phyloP scores from a whole-genome alignment of 176 grass and related monocot genomes.

The Raddia guianensis region DNA sequence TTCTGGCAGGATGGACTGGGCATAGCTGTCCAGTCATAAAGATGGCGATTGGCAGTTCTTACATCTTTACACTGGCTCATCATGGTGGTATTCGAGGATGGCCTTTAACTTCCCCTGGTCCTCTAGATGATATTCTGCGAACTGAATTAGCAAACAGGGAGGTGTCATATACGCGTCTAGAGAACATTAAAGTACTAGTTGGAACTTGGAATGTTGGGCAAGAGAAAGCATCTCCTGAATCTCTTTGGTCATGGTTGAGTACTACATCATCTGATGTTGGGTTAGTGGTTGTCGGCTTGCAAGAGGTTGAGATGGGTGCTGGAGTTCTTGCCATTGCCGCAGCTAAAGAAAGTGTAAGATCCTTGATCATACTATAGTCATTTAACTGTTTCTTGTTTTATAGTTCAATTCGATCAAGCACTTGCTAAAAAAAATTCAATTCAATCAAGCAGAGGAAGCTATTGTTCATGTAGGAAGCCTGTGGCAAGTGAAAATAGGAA shows the following conservation, averaged over 20 bases:
- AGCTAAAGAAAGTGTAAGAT: constrained; percentile 96
- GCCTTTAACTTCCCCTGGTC: constrained; percentile 78
- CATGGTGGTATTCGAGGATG: constrained; percentile 94
- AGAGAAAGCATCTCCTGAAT: constrained; percentile 76
- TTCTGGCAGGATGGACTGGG: constrained; percentile 80
- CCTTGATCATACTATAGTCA: constrained; percentile 30
- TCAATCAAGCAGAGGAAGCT: constrained; percentile 24
- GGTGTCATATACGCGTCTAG: constrained; percentile 69
- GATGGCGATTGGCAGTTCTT: constrained; percentile 70
- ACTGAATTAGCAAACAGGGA: constrained; percentile 65
- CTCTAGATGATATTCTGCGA: constrained; percentile 75
- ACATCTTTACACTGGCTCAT: constrained; percentile 81
- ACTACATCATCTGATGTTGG: constrained; percentile 64
- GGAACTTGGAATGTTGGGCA: constrained; percentile 96
- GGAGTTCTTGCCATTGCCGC: constrained; percentile 97
- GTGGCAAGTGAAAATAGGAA: constrained; percentile 11
- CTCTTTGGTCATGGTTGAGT: constrained; percentile 81
- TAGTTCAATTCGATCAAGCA: constrained; percentile 16
- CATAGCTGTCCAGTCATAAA: constrained; percentile 84
- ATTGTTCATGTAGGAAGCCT: constrained; percentile 23
- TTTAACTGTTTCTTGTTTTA: constrained; percentile 29
- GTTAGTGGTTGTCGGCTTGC: constrained; percentile 87
- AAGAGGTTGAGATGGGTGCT: constrained; percentile 99
- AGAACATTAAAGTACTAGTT: constrained; percentile 82
- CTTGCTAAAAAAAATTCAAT: neutral